A percentile compares a stretch with the other conserved stretches of the same genome.
These are phyloP conservation scores for Phytophthora palmivora DNA, from an alignment of 352 stramenopile genomes.

Conservation along the genomic window DNA sequence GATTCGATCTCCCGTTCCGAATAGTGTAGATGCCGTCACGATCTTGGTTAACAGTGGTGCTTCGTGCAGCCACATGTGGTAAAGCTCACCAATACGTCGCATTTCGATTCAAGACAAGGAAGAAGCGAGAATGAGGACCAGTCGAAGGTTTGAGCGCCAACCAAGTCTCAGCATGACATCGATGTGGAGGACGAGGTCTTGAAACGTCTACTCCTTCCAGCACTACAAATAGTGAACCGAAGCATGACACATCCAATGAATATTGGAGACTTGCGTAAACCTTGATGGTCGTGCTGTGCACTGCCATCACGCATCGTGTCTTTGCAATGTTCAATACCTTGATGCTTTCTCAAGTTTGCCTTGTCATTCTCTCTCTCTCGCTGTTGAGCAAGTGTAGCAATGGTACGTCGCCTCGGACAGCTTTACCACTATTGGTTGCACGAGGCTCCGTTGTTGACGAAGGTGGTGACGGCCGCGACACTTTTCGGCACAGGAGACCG, in stretches of 20 bases:
- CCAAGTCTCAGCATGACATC: no score
- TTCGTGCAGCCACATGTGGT: slow-evolving; percentile 44
- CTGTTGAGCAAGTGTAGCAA: not conserved
- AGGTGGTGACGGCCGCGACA: slow-evolving; percentile 45
- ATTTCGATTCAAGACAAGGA: slow-evolving; percentile 17
- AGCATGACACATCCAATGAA: no score
- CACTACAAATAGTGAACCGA: slow-evolving; percentile 18
- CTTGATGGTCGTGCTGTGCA: no score
- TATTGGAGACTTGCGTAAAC: not conserved
- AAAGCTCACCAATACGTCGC: slow-evolving; percentile 36
- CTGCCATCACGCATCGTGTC: slow-evolving; percentile 18
- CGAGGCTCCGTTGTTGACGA: slow-evolving; percentile 49
- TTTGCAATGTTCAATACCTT: no score
- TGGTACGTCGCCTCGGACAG: slow-evolving; percentile 26
- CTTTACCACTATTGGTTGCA: slow-evolving; percentile 51
- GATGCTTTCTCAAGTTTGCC: no score
- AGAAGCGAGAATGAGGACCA: slow-evolving; percentile 6
- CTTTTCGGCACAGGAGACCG: slow-evolving; percentile 55
- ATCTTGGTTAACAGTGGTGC: slow-evolving; percentile 64
- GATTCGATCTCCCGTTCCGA: slow-evolving; percentile 55
- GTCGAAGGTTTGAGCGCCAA: not conserved
- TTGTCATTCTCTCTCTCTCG: slow-evolving; percentile 11
- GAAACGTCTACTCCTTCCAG: slow-evolving; percentile 8
- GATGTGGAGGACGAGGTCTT: slow-evolving; percentile 6
- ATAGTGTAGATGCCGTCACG: slow-evolving; percentile 55